Base-by-base conservation (phyloP, 2,329 filamentous ascomycete genomes). In the Aspergillus caelatus region DNA sequence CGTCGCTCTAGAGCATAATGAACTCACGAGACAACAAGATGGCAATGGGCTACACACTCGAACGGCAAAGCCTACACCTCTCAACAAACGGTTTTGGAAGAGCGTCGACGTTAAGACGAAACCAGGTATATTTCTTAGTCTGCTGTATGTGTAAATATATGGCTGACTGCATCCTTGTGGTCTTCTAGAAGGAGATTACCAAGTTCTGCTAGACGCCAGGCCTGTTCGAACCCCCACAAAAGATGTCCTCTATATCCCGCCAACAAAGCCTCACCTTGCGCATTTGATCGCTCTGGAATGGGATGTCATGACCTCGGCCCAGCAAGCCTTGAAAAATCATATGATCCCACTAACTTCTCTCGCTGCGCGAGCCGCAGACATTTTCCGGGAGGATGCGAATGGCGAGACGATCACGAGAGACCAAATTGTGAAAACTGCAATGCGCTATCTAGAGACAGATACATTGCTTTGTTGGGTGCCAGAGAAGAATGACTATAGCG, bases 361-460 rank as follows among this genome's bases (percentile, higher is more conserved):
- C 19, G 84, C 89, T 26, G 92, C 93, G 66, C 90, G 95, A 53
- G 94, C 93, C 0, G 78, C 94, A 34, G 94, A 98, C 74, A 91
- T 98, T 61, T 83, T 83, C 55, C 84, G 84, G 23, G 90, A 93
- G 69, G 92, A 96, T 68, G 75, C 75, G 0, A 68, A 78, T 11
- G 83, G 82, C 3, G 77, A 82, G 45, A 75, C 72, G 19, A 81
- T 83, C 28, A 83, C 91, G 43, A 85, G 94, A 41, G 75, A 85
- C 0, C 81, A 85, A 46, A 88, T 97, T 54, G 81, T 90, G 19
- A 83, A 81, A 21, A 89, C 88, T 67, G 80, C 95, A 58, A 86
- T 98, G 84, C 87, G 91, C 54, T 98, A 98, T 78, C 85, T 99
- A 30, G 89, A 93, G 71, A 98, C 95, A 1, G 95, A 99, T 79